phyloP scores from a whole-genome alignment of 768 basidiomycete genomes.

The Tylopilus plumbeoviolaceoides region DNA sequence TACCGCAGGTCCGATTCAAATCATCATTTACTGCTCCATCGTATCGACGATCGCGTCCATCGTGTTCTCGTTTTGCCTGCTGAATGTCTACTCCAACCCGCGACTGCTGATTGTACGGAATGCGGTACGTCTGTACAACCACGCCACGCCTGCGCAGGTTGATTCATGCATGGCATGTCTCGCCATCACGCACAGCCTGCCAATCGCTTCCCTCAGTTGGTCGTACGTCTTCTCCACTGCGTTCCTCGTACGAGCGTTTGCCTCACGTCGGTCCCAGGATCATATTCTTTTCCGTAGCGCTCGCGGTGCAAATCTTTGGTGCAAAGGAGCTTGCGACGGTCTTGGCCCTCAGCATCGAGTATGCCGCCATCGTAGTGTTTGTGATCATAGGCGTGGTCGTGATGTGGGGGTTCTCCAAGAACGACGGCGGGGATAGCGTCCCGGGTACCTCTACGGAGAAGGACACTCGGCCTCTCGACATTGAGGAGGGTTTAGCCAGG shows the following conservation, averaged over 20 bases:
- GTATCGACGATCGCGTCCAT: constrained; percentile 10
- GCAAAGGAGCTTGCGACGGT: neutral
- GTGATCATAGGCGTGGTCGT: neutral
- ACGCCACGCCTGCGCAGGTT: neutral
- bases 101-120: neutral
- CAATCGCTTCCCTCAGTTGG: constrained; percentile 10
- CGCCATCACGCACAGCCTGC: constrained; percentile 16
- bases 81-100: constrained; percentile 12
- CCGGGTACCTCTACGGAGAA: neutral
- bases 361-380: neutral
- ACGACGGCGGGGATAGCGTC: neutral
- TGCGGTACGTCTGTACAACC: constrained; percentile 4
- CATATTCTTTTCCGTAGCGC: constrained; percentile 6
- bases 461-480: neutral
- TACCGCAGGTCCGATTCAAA: neutral
- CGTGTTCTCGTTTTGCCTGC: constrained; percentile 7
- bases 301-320: constrained; percentile 8
- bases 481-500: neutral
- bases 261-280: neutral
- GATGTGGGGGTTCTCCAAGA: neutral
- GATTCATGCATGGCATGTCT: constrained; percentile 1
- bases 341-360: constrained; percentile 4
- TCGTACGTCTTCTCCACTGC: constrained; percentile 7
- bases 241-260: neutral
- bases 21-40: constrained; percentile 9